Conservation (phyloP, 768 basidiomycete genomes). For the Mycena sanguinolenta region DNA sequence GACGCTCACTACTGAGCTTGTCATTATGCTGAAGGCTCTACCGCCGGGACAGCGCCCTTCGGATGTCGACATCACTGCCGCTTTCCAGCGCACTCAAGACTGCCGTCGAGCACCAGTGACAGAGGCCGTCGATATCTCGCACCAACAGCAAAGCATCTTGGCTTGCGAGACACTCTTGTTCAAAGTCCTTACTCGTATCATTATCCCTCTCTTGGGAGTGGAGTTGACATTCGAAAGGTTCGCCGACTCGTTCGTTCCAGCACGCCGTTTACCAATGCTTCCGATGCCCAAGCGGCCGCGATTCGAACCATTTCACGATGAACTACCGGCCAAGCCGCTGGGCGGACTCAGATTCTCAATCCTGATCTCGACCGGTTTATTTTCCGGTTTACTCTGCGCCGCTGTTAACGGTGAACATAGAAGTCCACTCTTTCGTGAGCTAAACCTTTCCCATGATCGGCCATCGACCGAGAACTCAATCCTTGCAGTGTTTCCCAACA, state of each 20-base stretch:
- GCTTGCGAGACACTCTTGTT: conserved; percentile 2
- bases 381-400: background rate
- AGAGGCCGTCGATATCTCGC: background rate
- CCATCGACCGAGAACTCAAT: background rate
- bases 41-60: background rate
- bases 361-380: background rate
- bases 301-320: conserved; percentile 14
- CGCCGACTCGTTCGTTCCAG: background rate
- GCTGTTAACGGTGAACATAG: background rate
- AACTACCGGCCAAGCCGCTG: background rate
- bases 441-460: background rate
- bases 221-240: conserved; percentile 1
- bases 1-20: background rate
- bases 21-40: no score
- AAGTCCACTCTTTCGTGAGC: conserved; percentile 3
- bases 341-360: background rate
- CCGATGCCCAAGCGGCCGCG: background rate
- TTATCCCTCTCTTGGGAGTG: conserved; percentile 1
- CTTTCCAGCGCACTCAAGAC: background rate
- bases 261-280: conserved; percentile 9
- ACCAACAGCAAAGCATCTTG: conserved; percentile 3
- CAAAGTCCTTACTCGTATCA: background rate
- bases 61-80: background rate
- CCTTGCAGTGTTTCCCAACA: background rate
- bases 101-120: background rate